Evolutionary conservation across 1,139 yeast species (phyloP).

Genomic region (Suhomyces kunorum): DNA sequence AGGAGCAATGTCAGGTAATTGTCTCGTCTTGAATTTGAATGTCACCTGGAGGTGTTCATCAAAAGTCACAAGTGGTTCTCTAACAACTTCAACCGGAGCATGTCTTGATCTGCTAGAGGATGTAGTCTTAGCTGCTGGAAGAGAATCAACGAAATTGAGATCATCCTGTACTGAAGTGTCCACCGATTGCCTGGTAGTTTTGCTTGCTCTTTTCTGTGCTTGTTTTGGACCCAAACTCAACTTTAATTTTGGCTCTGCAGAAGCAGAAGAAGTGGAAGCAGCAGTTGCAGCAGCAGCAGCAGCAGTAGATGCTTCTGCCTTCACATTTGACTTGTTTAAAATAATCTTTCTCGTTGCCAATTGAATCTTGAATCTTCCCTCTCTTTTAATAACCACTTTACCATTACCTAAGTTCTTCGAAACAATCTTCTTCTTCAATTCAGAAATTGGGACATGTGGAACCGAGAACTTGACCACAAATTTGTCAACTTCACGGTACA

Average conservation of each 20-base stretch:
- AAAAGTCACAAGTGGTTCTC: constrained; percentile 8
- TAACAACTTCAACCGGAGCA: neutral
- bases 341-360: constrained; percentile 27
- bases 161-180: neutral
- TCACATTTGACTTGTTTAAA: constrained; percentile 2
- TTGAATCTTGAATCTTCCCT: constrained; percentile 49
- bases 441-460: constrained; percentile 57
- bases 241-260: constrained; percentile 27
- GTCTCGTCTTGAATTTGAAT: constrained; percentile 17
- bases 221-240: constrained; percentile 11
- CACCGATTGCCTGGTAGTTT: constrained; percentile 1
- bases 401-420: constrained; percentile 55
- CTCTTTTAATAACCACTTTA: constrained; percentile 43
- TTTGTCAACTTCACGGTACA: constrained; percentile 65
- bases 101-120: neutral
- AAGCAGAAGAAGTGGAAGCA: constrained; percentile 8
- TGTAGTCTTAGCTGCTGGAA: neutral
- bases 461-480: constrained; percentile 61
- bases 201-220: constrained; percentile 9
- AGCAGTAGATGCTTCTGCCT: constrained; percentile 1
- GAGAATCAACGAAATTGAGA: neutral
- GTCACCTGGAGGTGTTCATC: constrained; percentile 14
- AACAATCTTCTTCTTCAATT: constrained; percentile 57
- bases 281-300: constrained; percentile 10
- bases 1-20: constrained; percentile 1